A percentile compares a stretch with the other conserved stretches of the same genome.
Evolutionary conservation across 768 basidiomycete species (phyloP).

Genomic region (Russula abietina): DNA sequence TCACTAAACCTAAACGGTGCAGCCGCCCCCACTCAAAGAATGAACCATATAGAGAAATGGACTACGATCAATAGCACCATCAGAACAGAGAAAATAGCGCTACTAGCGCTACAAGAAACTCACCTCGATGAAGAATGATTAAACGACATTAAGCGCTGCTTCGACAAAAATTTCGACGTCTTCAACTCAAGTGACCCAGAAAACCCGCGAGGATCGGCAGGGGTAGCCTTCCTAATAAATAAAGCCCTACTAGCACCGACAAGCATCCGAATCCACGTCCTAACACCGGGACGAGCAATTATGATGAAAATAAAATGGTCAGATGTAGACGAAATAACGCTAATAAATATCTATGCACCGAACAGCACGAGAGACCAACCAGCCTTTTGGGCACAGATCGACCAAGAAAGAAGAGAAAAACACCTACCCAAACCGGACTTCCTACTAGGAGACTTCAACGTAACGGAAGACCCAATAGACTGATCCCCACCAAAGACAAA

Average conservation of each 20-base stretch:
- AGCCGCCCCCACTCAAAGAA: neutral
- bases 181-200: no score
- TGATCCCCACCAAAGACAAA: neutral
- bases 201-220: no score
- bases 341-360: slow-evolving; percentile 27
- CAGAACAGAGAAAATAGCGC: neutral
- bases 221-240: no score
- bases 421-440: neutral
- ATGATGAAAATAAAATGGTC: slow-evolving; percentile 22
- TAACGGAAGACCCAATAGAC: slow-evolving; percentile 4
- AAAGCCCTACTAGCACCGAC: no score
- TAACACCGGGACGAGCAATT: neutral
- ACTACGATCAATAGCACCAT: neutral
- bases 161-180: neutral
- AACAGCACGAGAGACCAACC: slow-evolving; percentile 3
- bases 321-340: neutral
- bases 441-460: slow-evolving; percentile 6
- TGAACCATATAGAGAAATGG: neutral
- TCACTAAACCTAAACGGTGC: neutral
- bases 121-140: neutral
- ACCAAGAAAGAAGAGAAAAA: no score
- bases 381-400: slow-evolving; percentile 19
- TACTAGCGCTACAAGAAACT: neutral
- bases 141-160: neutral
- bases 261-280: no score